Conservation (phyloP, 768 basidiomycete genomes). For the Tricholoma bakamatsutake region DNA sequence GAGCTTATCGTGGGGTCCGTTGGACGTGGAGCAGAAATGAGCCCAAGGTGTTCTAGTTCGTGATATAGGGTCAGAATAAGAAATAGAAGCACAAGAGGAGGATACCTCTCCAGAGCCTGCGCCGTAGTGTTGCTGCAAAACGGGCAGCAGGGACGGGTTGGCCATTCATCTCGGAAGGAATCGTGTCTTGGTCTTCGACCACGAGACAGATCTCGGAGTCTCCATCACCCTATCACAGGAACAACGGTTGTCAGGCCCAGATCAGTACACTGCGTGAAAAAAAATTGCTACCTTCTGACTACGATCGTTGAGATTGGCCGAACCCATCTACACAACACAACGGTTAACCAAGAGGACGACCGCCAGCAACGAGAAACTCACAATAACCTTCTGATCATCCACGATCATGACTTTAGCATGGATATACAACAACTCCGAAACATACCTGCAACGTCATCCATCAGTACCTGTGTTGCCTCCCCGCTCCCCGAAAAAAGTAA, state of each 20-base stretch:
- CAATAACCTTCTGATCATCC: slow-evolving; percentile 86
- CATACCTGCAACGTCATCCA: slow-evolving; percentile 44
- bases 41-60: slow-evolving; percentile 75
- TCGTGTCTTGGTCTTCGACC: slow-evolving; percentile 80
- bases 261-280: not conserved
- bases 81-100: slow-evolving; percentile 6
- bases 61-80: slow-evolving; percentile 2
- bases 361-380: slow-evolving; percentile 29
- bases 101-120: slow-evolving; percentile 76
- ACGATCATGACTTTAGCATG: slow-evolving; percentile 93
- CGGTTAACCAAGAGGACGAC: too few species aligned
- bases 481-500: slow-evolving; percentile 4
- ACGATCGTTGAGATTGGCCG: slow-evolving; percentile 89
- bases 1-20: slow-evolving; percentile 33
- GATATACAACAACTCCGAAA: slow-evolving; percentile 78
- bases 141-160: slow-evolving; percentile 62
- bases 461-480: not conserved
- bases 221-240: slow-evolving; percentile 62
- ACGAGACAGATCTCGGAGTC: slow-evolving; percentile 94
- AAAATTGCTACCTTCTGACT: slow-evolving; percentile 55
- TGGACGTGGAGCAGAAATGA: slow-evolving; percentile 69
- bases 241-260: not conserved
- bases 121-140: slow-evolving; percentile 80
- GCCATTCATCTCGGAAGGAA: slow-evolving; percentile 77
- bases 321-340: slow-evolving; percentile 66